A percentile compares a stretch with the other conserved stretches of the same genome.
These are phyloP conservation scores for Fraxinus cuspidata DNA, from an alignment of 257 asterid species.

Conservation along the genomic window DNA sequence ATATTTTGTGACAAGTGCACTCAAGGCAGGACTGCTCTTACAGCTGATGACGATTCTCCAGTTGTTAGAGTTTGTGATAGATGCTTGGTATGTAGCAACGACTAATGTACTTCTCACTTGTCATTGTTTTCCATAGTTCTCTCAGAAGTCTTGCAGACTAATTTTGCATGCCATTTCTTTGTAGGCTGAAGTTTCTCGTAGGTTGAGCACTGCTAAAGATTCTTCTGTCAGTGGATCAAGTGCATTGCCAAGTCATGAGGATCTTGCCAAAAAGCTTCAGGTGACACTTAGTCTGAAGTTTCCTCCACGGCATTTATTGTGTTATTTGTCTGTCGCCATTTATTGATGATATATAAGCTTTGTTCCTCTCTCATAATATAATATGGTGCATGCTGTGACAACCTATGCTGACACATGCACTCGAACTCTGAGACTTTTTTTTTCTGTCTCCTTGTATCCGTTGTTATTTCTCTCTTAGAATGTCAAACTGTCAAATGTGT, in stretches of 20 bases:
- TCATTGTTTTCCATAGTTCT: constrained; percentile 16
- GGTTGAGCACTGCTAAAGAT: constrained; percentile 73
- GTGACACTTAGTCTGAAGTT: constrained; percentile 38
- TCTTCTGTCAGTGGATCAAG: constrained; percentile 53
- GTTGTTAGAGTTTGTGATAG: constrained; percentile 90
- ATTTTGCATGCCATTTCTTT: constrained; percentile 27
- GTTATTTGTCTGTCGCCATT: neutral
- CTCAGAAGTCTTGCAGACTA: neutral
- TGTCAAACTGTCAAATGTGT: neutral
- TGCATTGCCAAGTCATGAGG: constrained; percentile 76
- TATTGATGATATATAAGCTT: neutral
- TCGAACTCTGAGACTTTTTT: neutral
- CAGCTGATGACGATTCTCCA: constrained; percentile 87
- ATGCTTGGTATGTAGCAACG: constrained; percentile 67
- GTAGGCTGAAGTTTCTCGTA: constrained; percentile 82
- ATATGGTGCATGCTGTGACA: neutral
- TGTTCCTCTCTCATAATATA: neutral
- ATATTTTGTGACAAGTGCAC: constrained; percentile 96
- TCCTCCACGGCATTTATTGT: neutral
- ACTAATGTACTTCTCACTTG: constrained; percentile 9
- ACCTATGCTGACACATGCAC: neutral
- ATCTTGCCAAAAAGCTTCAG: constrained; percentile 96
- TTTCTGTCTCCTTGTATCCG: neutral
- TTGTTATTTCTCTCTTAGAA: neutral
- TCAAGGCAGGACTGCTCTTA: constrained; percentile 88